These are phyloP conservation scores for Tetrahymena borealis DNA, from an alignment of 73 alveolate species.

Conservation along the genomic window DNA sequence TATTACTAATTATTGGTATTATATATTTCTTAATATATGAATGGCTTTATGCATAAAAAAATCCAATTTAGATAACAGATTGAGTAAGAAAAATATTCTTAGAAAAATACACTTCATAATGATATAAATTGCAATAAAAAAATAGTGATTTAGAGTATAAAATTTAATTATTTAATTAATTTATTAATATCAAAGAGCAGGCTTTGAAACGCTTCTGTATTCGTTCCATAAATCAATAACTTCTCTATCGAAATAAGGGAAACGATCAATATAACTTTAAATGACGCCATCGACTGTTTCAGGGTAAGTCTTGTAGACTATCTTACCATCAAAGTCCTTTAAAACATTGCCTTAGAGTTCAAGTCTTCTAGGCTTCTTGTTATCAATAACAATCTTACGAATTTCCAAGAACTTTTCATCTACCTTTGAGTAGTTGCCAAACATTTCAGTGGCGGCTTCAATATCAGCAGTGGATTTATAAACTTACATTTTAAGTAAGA, in stretches of 20 bases:
- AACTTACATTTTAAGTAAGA: slow-evolving; percentile 48
- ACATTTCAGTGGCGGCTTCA: slow-evolving; percentile 53
- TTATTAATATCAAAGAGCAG: not conserved
- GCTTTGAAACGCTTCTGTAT: not conserved
- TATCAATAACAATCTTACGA: slow-evolving; percentile 57
- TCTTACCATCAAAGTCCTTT: slow-evolving; percentile 3
- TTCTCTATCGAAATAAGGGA: slow-evolving; percentile 7
- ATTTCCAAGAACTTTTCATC: slow-evolving; percentile 50
- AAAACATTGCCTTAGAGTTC: slow-evolving; percentile 40
- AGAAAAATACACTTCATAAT: no score
- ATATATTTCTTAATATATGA: no score
- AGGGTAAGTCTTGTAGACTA: slow-evolving; percentile 8
- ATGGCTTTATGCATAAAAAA: no score
- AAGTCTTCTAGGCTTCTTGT: slow-evolving; percentile 55
- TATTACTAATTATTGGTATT: no score
- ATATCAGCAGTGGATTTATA: slow-evolving; percentile 49
- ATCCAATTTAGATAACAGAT: no score
- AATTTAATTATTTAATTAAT: not conserved
- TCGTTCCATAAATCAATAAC: not conserved
- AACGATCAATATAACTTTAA: slow-evolving; percentile 47
- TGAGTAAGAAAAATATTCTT: no score
- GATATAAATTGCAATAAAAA: not conserved
- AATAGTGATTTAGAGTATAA: not conserved
- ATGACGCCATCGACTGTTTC: slow-evolving; percentile 54
- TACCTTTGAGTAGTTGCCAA: slow-evolving; percentile 41